Evolutionary conservation across 306 rosid genomes (phyloP).

Genomic region (Trichosanthes truncata): DNA sequence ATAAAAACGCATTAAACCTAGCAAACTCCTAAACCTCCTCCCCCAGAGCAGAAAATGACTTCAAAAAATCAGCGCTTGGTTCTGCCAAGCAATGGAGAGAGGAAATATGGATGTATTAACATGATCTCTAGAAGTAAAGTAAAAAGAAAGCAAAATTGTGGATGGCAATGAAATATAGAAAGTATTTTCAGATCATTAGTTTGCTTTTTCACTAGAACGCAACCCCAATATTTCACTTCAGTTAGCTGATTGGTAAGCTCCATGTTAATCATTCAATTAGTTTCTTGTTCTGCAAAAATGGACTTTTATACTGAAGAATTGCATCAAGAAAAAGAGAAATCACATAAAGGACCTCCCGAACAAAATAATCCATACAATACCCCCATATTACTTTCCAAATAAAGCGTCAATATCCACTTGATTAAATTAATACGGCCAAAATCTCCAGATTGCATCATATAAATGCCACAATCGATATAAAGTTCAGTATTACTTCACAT

Average conservation of each 20-base stretch:
- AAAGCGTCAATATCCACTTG: background rate
- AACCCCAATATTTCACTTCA: background rate
- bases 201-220: background rate
- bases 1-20: background rate
- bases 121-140: background rate
- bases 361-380: background rate
- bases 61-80: background rate
- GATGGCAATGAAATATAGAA: background rate
- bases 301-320: background rate
- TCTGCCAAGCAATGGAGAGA: background rate
- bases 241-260: background rate
- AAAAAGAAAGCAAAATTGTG: background rate
- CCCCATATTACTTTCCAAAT: background rate
- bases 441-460: background rate
- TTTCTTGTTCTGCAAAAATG: background rate
- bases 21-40: background rate
- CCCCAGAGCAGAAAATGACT: background rate
- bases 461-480: background rate
- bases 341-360: background rate
- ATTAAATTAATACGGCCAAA: background rate
- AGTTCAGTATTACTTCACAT: background rate
- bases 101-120: background rate
- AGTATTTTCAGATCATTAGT: background rate
- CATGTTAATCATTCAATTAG: background rate
- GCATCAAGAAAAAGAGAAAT: background rate